These are phyloP conservation scores for Seiridium cupressi DNA, from an alignment of 2,329 filamentous ascomycete species.

Conservation along the genomic window DNA sequence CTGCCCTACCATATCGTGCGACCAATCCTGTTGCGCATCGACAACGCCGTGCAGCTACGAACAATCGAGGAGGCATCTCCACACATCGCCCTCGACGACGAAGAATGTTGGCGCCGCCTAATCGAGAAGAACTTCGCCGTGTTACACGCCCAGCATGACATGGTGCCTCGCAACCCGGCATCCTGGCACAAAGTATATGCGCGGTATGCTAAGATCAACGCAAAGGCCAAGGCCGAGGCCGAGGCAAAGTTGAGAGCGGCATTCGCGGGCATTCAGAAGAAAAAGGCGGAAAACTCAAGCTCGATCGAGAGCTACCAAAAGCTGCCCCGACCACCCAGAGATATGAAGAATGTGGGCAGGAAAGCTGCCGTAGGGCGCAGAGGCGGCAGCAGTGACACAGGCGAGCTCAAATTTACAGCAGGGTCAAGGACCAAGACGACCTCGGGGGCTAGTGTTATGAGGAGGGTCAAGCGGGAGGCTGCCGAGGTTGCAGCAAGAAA, in stretches of 20 bases:
- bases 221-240: conserved; percentile 55
- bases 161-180: conserved; percentile 62
- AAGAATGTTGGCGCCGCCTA: conserved; percentile 74
- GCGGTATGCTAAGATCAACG: conserved; percentile 61
- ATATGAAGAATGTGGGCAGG: conserved; percentile 20
- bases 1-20: conserved; percentile 66
- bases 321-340: conserved; percentile 41
- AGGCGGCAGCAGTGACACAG: conserved; percentile 22
- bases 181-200: conserved; percentile 80
- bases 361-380: conserved; percentile 10
- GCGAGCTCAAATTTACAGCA: conserved; percentile 40
- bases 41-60: conserved; percentile 72
- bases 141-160: conserved; percentile 59
- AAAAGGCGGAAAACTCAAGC: conserved; percentile 56
- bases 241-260: conserved; percentile 56
- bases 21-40: conserved; percentile 68
- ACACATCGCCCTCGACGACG: conserved; percentile 68
- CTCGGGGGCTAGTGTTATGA: conserved; percentile 52
- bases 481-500: conserved; percentile 50
- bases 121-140: conserved; percentile 75
- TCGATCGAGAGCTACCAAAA: conserved; percentile 51
- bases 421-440: conserved; percentile 52
- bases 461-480: conserved; percentile 55
- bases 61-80: conserved; percentile 73
- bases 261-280: conserved; percentile 55